Conservation (phyloP, 2,329 filamentous ascomycete genomes). For the Paracamarosporium sp. region DNA sequence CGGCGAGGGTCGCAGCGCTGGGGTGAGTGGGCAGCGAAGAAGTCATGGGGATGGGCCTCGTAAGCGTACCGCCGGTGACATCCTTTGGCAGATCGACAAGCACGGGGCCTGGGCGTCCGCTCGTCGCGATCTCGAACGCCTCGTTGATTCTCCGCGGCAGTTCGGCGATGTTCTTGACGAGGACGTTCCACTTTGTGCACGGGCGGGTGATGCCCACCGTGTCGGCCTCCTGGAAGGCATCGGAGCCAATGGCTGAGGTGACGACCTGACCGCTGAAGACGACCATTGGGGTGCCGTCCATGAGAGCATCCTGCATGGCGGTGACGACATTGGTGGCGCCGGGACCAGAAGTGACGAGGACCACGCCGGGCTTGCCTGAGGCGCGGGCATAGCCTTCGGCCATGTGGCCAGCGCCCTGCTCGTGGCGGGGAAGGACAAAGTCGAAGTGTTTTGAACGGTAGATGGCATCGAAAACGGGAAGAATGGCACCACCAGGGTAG, state of each 20-base stretch:
- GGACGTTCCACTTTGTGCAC: constrained; percentile 99
- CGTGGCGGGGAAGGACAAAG: constrained; percentile 93
- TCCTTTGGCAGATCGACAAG: constrained; percentile 97
- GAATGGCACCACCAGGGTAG: constrained; percentile 94
- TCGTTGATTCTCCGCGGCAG: constrained; percentile 94
- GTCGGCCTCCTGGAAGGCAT: constrained; percentile 97
- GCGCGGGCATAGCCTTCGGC: constrained; percentile 95
- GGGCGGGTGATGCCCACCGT: constrained; percentile 91
- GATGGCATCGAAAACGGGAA: constrained; percentile 98
- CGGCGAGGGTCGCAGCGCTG: constrained; percentile 84
- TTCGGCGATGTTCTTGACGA: constrained; percentile 96
- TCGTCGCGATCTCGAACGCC: constrained; percentile 97
- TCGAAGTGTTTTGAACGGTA: constrained; percentile 98
- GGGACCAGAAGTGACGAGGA: constrained; percentile 94
- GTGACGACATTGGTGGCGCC: constrained; percentile 97
- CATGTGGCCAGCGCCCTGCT: constrained; percentile 99
- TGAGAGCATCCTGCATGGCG: constrained; percentile 93
- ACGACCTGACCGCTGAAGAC: constrained; percentile 95
- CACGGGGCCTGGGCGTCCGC: constrained; percentile 90
- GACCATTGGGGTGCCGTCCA: constrained; percentile 93
- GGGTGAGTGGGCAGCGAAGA: constrained; percentile 78
- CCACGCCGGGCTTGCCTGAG: constrained; percentile 91
- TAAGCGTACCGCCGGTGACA: constrained; percentile 84
- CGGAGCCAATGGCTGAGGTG: constrained; percentile 88
- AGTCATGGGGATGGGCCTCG: constrained; percentile 82